A percentile compares a stretch with the other conserved stretches of the same genome.
Evolutionary conservation across 352 stramenopile species (phyloP).

Genomic region (Phytophthora citrophthora): DNA sequence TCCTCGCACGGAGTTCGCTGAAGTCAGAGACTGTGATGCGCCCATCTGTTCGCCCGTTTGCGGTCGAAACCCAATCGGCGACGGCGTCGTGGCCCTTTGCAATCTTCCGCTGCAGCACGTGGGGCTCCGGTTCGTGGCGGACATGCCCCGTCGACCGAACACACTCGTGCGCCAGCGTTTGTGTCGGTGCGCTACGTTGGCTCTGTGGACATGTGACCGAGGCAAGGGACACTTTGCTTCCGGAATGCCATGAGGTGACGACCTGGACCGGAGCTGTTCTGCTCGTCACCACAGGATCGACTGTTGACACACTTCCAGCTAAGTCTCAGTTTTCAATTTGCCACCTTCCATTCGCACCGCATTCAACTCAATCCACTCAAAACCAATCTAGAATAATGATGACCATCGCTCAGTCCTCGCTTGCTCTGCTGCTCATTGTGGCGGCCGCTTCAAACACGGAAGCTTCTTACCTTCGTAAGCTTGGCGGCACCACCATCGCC

Average conservation of each 20-base stretch:
- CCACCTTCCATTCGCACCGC: conserved; percentile 6
- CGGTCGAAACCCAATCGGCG: conserved; percentile 8
- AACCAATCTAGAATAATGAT: conserved; percentile 10
- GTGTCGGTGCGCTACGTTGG: conserved; percentile 9
- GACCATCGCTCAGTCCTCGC: conserved; percentile 20
- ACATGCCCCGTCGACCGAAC: conserved; percentile 18
- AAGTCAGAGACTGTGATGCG: conserved; percentile 8
- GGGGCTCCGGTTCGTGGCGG: conserved; percentile 12
- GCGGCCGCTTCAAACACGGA: conserved; percentile 18
- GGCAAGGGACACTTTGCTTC: conserved; percentile 24
- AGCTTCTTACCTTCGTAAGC: conserved; percentile 17
- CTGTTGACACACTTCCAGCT: conserved; percentile 2
- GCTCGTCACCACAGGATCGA: conserved; percentile 12
- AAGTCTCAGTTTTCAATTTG: conserved; percentile 17
- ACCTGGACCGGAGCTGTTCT: conserved; percentile 1
- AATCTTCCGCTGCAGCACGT: conserved; percentile 30
- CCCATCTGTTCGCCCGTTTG: conserved; percentile 14
- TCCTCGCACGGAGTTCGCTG: conserved; percentile 5
- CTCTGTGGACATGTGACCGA: not conserved
- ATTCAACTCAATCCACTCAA: not conserved
- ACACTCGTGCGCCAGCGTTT: conserved; percentile 16
- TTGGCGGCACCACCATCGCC: conserved; percentile 11
- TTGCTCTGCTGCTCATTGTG: conserved; percentile 23
- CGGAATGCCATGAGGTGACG: conserved; percentile 17
- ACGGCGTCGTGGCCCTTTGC: conserved; percentile 8